A percentile compares a stretch with the other conserved stretches of the same genome.
phyloP scores from a whole-genome alignment of 495 filamentous ascomycete genomes.

The Aspergillus cristatus region DNA sequence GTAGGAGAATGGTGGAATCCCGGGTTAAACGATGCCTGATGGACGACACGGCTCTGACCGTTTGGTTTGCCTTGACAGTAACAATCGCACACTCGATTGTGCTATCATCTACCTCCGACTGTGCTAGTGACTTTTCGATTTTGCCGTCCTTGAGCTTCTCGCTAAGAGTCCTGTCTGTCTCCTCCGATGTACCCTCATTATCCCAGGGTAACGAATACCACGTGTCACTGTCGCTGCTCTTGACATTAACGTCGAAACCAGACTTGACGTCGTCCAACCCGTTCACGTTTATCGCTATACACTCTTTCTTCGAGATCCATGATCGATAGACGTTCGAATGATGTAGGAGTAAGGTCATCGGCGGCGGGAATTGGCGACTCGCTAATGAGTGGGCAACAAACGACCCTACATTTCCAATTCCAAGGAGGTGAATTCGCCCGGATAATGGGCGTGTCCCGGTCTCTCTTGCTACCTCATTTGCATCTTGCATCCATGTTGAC shows the following conservation, averaged over 20 bases:
- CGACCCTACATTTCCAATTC: conserved; percentile 47
- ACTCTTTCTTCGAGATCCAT: conserved; percentile 21
- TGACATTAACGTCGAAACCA: conserved; percentile 35
- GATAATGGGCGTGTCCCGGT: conserved; percentile 18
- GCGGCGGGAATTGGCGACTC: conserved; percentile 46
- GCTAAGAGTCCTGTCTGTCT: conserved; percentile 1
- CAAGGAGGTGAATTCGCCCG: conserved; percentile 50
- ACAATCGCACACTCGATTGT: conserved; percentile 72
- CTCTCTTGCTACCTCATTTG: conserved; percentile 14
- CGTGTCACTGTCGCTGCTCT: conserved; percentile 11
- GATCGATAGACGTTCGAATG: conserved; percentile 17
- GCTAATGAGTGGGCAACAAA: conserved; percentile 54
- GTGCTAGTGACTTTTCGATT: conserved; percentile 5
- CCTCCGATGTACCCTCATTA: conserved; percentile 16
- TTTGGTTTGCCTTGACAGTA: conserved; percentile 50
- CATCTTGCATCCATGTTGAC: conserved; percentile 28
- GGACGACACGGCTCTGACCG: conserved; percentile 43
- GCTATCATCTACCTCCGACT: conserved; percentile 21
- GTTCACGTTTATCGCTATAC: conserved; percentile 23
- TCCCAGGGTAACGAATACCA: conserved; percentile 26
- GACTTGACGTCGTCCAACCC: conserved; percentile 32
- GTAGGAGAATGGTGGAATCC: conserved; percentile 65
- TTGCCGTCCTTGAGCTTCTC: conserved; percentile 6
- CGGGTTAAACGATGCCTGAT: conserved; percentile 59
- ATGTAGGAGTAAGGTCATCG: conserved; percentile 49